phyloP scores from a whole-genome alignment of 345 rosid species.

The Eucalyptus polybractea region DNA sequence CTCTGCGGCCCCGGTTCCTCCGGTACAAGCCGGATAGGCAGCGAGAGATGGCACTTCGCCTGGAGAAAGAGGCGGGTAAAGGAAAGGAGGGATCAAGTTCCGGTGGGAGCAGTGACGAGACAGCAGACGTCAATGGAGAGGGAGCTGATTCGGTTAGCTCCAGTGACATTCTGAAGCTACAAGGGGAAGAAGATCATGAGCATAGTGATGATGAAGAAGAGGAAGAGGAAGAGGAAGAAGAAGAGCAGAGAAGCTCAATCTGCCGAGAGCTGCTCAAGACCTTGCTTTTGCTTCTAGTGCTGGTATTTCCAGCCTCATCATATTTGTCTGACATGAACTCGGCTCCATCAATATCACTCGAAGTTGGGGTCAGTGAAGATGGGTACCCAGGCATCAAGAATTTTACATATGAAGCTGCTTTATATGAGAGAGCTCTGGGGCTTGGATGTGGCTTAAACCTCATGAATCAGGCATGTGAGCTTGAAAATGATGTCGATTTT shows the following conservation, averaged over 20 bases:
- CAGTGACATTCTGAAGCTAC: background rate
- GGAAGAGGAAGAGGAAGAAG: background rate
- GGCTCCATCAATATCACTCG: background rate
- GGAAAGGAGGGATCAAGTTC: background rate
- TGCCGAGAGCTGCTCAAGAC: constrained; percentile 3
- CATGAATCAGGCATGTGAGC: background rate
- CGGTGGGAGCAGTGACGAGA: background rate
- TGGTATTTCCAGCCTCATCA: constrained; percentile 5
- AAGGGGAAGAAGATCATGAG: constrained; percentile 3
- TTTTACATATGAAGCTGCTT: background rate
- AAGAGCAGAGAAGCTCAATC: constrained; percentile 8
- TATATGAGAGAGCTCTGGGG: background rate
- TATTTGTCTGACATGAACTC: constrained; percentile 27
- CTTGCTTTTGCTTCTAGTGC: constrained; percentile 6
- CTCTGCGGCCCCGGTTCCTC: constrained; percentile 33
- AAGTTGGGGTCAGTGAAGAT: background rate
- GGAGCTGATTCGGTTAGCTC: background rate
- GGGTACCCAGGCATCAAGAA: constrained; percentile 4
- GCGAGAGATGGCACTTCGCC: constrained; percentile 6
- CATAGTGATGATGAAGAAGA: constrained; percentile 1
- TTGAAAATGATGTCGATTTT: background rate
- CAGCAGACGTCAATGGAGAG: background rate
- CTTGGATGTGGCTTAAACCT: background rate
- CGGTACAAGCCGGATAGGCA: constrained; percentile 27
- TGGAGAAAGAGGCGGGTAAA: background rate